These are phyloP conservation scores for Cystobasidium onofrii DNA, from an alignment of 768 basidiomycete genomes.

Conservation along the genomic window DNA sequence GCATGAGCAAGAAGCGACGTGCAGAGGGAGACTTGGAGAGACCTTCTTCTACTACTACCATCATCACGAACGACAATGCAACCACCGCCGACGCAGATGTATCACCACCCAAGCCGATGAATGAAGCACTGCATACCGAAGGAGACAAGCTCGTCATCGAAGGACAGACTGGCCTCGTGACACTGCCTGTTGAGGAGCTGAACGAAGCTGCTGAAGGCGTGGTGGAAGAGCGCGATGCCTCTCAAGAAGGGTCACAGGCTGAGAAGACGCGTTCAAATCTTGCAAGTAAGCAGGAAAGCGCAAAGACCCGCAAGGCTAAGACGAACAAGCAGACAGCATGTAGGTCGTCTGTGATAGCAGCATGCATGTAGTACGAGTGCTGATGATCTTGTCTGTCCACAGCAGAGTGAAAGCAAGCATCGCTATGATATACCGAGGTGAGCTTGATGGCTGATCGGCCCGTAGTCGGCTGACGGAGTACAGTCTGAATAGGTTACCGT, in stretches of 20 bases:
- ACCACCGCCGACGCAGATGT: background rate
- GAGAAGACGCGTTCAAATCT: background rate
- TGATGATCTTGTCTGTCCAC: too few species aligned
- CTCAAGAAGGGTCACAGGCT: background rate
- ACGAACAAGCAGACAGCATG: background rate
- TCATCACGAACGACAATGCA: background rate
- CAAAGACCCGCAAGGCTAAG: background rate
- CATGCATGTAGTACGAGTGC: too few species aligned
- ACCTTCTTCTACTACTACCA: background rate
- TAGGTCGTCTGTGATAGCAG: too few species aligned
- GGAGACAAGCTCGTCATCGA: background rate
- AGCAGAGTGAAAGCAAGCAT: too few species aligned
- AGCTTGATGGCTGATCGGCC: too few species aligned
- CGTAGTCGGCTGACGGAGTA: too few species aligned
- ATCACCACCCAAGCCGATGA: background rate
- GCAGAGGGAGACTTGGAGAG: background rate
- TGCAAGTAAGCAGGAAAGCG: background rate
- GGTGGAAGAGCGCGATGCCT: background rate
- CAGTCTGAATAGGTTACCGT: too few species aligned
- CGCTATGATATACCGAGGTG: too few species aligned
- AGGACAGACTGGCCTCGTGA: conserved; percentile 6
- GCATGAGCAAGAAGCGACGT: conserved; percentile 18
- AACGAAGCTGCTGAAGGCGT: background rate
- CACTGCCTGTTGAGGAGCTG: background rate
- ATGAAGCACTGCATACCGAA: background rate